A percentile compares a stretch with the other conserved stretches of the same genome.
Conservation (phyloP, 2,329 filamentous ascomycete genomes). For the Alternaria consortialis region DNA sequence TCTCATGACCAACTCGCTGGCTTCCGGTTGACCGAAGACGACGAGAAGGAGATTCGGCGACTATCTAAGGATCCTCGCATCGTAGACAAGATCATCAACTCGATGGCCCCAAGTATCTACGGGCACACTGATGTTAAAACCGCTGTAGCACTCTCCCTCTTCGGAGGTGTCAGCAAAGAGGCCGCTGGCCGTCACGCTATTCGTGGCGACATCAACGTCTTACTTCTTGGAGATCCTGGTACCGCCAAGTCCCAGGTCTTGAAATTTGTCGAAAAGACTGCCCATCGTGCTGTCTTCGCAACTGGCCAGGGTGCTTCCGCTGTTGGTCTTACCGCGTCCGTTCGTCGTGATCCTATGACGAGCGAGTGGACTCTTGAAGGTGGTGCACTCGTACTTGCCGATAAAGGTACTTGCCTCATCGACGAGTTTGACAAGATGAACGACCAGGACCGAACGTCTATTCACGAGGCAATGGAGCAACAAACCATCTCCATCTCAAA, state of each 20-base stretch:
- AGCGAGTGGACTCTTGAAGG: conserved; percentile 98
- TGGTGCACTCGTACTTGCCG: conserved; percentile 91
- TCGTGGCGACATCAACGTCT: conserved; percentile 96
- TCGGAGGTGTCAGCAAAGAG: conserved; percentile 91
- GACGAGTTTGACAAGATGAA: conserved; percentile 99
- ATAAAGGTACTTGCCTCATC: conserved; percentile 93
- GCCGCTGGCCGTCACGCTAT: conserved; percentile 90
- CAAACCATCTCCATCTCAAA: conserved; percentile 99
- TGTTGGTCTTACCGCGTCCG: conserved; percentile 95
- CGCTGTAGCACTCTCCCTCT: conserved; percentile 89
- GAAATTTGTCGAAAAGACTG: conserved; percentile 97
- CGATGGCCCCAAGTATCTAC: conserved; percentile 96
- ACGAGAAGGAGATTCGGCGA: conserved; percentile 88
- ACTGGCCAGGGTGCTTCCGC: conserved; percentile 97
- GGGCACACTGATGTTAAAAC: conserved; percentile 98
- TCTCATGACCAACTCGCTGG: conserved; percentile 96
- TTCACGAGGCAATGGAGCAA: conserved; percentile 99
- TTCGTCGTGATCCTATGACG: conserved; percentile 92
- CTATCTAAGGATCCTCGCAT: conserved; percentile 91
- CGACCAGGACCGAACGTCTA: conserved; percentile 95
- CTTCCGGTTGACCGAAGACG: conserved; percentile 93
- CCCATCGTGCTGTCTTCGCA: conserved; percentile 94
- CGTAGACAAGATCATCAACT: conserved; percentile 89
- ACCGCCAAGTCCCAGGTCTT: conserved; percentile 97
- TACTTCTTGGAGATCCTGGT: conserved; percentile 94